Percentiles rank a stretch among this genome's conserved stretches.
These are phyloP conservation scores for Perilla frutescens DNA, from an alignment of 257 asterid genomes.

Conservation along the genomic window DNA sequence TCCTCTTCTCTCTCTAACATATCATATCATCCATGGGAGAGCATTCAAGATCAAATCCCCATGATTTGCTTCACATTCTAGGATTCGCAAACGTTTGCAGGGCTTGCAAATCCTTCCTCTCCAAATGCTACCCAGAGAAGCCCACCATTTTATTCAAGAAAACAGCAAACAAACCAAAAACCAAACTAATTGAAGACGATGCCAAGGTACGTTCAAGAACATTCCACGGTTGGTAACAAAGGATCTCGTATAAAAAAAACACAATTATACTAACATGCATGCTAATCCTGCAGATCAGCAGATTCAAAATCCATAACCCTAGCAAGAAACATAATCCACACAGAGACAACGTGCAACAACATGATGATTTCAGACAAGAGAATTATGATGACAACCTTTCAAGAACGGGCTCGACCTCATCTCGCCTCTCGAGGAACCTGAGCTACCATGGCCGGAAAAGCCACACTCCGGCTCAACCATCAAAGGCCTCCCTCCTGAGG, in stretches of 20 bases:
- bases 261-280: slow-evolving; percentile 3
- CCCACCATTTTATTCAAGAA: slow-evolving; percentile 34
- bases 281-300: slow-evolving; percentile 37
- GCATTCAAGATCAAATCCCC: slow-evolving; percentile 52
- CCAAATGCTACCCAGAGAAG: slow-evolving; percentile 50
- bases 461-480: slow-evolving; percentile 21
- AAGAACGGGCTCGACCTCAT: slow-evolving; percentile 35
- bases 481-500: slow-evolving; percentile 38
- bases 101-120: slow-evolving; percentile 61
- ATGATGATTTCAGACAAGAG: slow-evolving; percentile 7
- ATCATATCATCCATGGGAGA: slow-evolving; percentile 50
- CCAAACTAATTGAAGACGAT: slow-evolving; percentile 39
- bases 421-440: slow-evolving; percentile 26
- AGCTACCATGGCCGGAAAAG: slow-evolving; percentile 27
- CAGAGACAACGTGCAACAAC: not conserved
- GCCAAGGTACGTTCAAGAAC: slow-evolving; percentile 10
- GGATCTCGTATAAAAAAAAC: too few species aligned
- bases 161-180: slow-evolving; percentile 37
- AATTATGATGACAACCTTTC: not conserved
- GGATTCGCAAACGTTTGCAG: slow-evolving; percentile 53
- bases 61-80: slow-evolving; percentile 44
- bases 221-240: not conserved
- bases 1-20: slow-evolving; percentile 16
- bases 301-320: slow-evolving; percentile 6
- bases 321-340: slow-evolving; percentile 13